Percentiles rank a stretch among this genome's conserved stretches.
phyloP scores from a whole-genome alignment of 345 rosid species.

The Kandelia obovata region DNA sequence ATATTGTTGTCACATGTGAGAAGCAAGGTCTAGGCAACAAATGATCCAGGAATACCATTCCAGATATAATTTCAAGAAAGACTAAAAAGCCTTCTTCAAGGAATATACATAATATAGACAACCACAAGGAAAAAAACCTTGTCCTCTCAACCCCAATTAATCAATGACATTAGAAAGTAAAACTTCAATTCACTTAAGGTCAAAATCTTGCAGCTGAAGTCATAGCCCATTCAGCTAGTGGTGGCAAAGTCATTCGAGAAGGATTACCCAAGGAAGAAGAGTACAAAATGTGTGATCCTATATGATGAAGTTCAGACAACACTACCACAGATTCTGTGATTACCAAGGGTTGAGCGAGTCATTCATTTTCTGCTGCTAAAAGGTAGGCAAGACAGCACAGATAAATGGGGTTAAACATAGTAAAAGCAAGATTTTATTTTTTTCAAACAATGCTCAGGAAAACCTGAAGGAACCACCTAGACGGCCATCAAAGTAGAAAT shows the following conservation, averaged over 20 bases:
- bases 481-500: conserved; percentile 48
- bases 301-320: conserved; percentile 3
- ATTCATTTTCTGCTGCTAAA: conserved; percentile 6
- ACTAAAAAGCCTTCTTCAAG: too few species aligned
- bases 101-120: too few species aligned
- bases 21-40: not conserved
- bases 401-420: not conserved
- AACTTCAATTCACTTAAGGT: conserved; percentile 9
- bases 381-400: conserved; percentile 1
- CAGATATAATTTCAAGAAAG: not conserved
- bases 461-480: conserved; percentile 54
- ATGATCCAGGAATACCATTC: not conserved
- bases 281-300: conserved; percentile 1
- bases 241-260: conserved; percentile 4
- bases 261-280: not conserved
- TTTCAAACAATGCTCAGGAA: conserved; percentile 31
- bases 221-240: not conserved
- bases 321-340: conserved; percentile 3
- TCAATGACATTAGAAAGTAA: conserved; percentile 2
- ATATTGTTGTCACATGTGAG: not conserved
- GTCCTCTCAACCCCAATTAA: not conserved
- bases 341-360: conserved; percentile 4
- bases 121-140: not conserved
- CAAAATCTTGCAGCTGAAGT: not conserved
- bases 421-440: not conserved